Base-by-base conservation (phyloP, 345 rosid species). In the Bruguiera parviflora region DNA sequence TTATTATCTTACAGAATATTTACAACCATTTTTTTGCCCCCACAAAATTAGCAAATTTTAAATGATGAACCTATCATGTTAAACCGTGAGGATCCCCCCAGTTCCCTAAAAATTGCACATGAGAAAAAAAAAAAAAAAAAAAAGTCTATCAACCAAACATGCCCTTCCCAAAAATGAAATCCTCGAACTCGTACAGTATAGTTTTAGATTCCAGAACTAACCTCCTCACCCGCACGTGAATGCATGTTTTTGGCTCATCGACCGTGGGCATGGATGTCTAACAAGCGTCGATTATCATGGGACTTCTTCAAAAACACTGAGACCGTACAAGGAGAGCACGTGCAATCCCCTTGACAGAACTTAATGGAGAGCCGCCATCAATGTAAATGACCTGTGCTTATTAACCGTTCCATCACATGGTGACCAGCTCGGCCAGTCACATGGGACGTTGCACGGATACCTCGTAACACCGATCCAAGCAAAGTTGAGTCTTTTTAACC, bases 361-460 rank as follows among this genome's bases (percentile, higher is more conserved):
- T 49, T 55, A 21, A 25, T 4, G 21, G 52, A 46, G 58, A 65
- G 69, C 68, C 71, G 75, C 75, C 67, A 75, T 75, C 10, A 10
- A 22, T 16, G 57, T 43, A 74, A 61, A 63, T 64, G 77, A 77
- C 64, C 72, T 58, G 73, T 58, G 73, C 52, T 22, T 4, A 53
- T 73, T 65, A 61, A 72, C 78, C 18, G 49, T 43, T 43, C 71
- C 66, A 81, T 77, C 89, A 77, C 89, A 78, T 85, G 87, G 76
- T 63, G 63, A 80, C 92, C 89, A 87, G 85, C 87, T 87, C 83
- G 81, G 82, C 78, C 58, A 73, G 70, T 85, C 89, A 85, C 91
- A 79, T 89, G 88, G 78, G 32, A 18, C 29, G 67, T 13, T 61
- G 18, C 0, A 3, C 15, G 49, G 0, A 13, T 0, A 39, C 47